Evolutionary conservation across 352 stramenopile genomes (phyloP), one percentile per base, ranked within the genome.

Genomic region (Phytophthora pini): DNA sequence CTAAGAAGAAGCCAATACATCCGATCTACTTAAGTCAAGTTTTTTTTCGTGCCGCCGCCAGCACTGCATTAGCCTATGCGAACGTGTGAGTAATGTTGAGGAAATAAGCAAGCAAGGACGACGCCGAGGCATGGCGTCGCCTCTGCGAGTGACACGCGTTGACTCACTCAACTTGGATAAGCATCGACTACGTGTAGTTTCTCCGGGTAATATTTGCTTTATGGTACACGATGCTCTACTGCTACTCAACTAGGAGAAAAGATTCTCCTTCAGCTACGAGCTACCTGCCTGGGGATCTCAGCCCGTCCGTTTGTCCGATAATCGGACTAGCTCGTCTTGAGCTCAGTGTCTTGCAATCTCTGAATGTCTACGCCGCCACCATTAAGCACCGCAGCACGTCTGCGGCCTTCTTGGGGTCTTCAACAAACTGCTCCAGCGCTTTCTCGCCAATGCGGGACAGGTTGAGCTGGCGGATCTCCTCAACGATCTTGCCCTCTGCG

Each of bases 391-490:
- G 80, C 51, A 93, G 68, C 52, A 89, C 75, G 24, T 88, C 75
- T 5, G 77, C 71, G 34, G 70, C 70, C 49, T 87, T 87, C 67
- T 77, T 74, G 3, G 85, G 79, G 39, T 90, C 79, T 20, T 79
- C 52, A 9, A 72, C 70, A 43, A 90, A 89, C 51, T 74, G 82
- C 56, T 76, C 47, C 47, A 92, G 48, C 12, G 77, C 72, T 27
- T 70, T 64, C 50, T 89, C 77, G 4, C 77, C 72, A 56, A 93
- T 86, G 48, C 72, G 78, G n/a, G 76, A 65, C 50, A 92, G 70
- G 64, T 91, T 86, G 2, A 89, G 59, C 72, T 91, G 82, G 13
- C 87, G 87, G 56, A 91, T 88, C 68, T 95, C 87, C 55, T 95
- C 87, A 4, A 68, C 59, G 52, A 95, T 91, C 68, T 87, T 87